A percentile compares a stretch with the other conserved stretches of the same genome.
phyloP scores from a whole-genome alignment of 257 asterid species.

The Voacanga thouarsii region DNA sequence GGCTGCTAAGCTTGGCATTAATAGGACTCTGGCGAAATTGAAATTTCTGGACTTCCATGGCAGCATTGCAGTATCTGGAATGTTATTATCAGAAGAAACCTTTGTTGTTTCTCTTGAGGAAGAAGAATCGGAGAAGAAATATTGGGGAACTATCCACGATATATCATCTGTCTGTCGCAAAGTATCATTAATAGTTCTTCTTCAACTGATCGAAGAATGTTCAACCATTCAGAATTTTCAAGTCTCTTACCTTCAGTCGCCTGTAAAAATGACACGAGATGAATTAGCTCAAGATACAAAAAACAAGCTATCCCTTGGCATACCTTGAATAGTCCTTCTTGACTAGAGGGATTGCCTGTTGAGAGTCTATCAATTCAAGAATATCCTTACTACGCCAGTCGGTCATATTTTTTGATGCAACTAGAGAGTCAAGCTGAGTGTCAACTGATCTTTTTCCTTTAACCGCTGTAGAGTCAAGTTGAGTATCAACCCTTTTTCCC shows the following conservation, averaged over 20 bases:
- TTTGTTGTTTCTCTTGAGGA: neutral
- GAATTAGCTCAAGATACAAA: neutral
- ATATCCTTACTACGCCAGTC: neutral
- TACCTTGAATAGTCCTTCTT: neutral
- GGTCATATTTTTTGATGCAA: neutral
- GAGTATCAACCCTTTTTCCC: neutral
- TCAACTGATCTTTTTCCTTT: neutral
- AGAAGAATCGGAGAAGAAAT: neutral
- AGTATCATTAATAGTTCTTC: neutral
- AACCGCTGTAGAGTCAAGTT: neutral
- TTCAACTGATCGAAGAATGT: constrained; percentile 13
- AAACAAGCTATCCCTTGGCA: neutral
- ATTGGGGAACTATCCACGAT: constrained; percentile 10
- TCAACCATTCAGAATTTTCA: constrained; percentile 14
- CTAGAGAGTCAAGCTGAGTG: neutral
- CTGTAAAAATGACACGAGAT: neutral
- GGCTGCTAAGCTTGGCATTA: neutral
- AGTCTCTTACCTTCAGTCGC: neutral
- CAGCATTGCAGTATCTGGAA: neutral
- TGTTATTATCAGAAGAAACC: no score
- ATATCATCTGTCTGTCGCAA: neutral
- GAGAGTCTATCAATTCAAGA: neutral
- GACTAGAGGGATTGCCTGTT: neutral
- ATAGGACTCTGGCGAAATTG: neutral
- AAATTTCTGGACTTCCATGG: neutral